Evolutionary conservation across 1,284 basidiomycete genomes (phyloP).

Genomic region (Prillingera fragicola): DNA sequence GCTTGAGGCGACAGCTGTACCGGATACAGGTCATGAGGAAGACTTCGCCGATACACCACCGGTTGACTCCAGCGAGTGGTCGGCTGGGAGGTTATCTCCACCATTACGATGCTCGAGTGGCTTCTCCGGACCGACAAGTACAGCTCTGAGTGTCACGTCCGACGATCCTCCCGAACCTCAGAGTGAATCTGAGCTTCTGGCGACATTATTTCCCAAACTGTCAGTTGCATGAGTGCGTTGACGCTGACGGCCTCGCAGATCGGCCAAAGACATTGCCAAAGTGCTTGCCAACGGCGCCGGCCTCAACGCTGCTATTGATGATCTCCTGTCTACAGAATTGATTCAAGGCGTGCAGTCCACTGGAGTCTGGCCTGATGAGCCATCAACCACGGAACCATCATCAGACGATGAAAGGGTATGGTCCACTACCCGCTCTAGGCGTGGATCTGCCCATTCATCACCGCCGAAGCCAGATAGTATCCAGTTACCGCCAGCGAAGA

Average conservation of each 20-base stretch:
- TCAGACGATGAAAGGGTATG: too few species aligned
- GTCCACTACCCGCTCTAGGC: too few species aligned
- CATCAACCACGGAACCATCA: too few species aligned
- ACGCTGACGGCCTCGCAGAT: background rate
- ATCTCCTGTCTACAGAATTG: constrained; percentile 38
- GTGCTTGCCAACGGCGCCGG: constrained; percentile 22
- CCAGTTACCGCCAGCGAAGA: too few species aligned
- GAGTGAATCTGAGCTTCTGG: constrained; percentile 22
- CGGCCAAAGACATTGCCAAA: constrained; percentile 14
- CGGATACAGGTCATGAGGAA: constrained; percentile 27
- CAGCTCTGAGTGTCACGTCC: background rate
- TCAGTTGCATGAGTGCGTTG: constrained; percentile 9
- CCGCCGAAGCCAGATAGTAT: too few species aligned
- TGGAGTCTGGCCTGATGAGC: constrained; percentile 34
- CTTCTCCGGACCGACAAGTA: background rate
- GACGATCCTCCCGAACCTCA: constrained; percentile 5
- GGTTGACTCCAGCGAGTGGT: background rate
- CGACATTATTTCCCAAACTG: constrained; percentile 30
- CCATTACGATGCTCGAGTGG: background rate
- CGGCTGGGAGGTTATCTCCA: background rate
- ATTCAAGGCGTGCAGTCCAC: constrained; percentile 29
- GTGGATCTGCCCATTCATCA: too few species aligned
- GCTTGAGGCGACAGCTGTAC: constrained; percentile 42
- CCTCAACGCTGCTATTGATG: constrained; percentile 31
- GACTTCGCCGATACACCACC: constrained; percentile 12